Evolutionary conservation across 495 filamentous ascomycete species (phyloP), one percentile per base, ranked within the genome.

Genomic region (Collariella sp.): DNA sequence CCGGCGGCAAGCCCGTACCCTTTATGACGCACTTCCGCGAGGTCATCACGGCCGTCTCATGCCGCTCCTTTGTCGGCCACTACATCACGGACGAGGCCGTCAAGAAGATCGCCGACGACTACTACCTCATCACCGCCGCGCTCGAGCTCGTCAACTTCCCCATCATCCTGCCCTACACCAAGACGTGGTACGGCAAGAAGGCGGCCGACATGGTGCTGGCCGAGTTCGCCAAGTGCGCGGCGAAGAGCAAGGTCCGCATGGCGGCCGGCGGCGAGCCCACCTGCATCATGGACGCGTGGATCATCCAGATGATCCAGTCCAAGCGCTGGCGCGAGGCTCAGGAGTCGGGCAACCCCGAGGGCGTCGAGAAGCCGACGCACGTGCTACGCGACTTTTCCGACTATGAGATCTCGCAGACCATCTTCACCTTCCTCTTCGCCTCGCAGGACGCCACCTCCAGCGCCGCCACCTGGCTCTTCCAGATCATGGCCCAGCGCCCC

Each of bases 81-180:
- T 96, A 97, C 72, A 90, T 96, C 67, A 76, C 82, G 50, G 89
- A 96, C 58, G 86, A 86, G 61, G 82, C 84, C 43, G 81, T 96
- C 57, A 91, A 95, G 79, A 93, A 91, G 77, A 91, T 98, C 58
- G 86, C 91, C 54, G 88, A 96, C 66, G 91, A 98, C 70, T 98
- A 93, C 71, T 98, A 94, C 70, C 79, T 88, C 61, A 94, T 97
- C 64, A 98, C 93, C 15, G 94, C 87, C 42, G 93, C 93, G 7
- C 81, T 98, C 54, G 93, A 98, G 67, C 80, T 98, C 36, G 93
- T 98, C 71, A 97, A 97, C 75, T 97, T 98, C 79, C 93, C 93
- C 34, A 86, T 98, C 73, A 96, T 97, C 70, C 72, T 98, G 47
- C 93, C 93, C 42, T 98, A 80, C 78, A 96, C 93, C 60, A 91